phyloP scores from a whole-genome alignment of 345 rosid genomes.

The Triadica sebifera region DNA sequence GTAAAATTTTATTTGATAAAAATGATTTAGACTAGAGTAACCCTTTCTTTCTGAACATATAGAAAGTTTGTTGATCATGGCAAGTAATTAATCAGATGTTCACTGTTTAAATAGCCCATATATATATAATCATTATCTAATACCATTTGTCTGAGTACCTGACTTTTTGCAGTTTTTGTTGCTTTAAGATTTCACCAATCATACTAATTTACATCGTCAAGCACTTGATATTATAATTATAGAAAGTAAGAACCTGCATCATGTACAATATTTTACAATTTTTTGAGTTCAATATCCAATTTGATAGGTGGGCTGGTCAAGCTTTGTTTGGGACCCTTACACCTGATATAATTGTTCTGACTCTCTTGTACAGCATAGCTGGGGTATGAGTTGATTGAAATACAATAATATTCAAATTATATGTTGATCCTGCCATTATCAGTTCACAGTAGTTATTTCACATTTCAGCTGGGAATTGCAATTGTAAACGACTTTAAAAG shows the following conservation, averaged over 20 bases:
- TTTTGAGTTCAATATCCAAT: constrained; percentile 9
- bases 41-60: not conserved
- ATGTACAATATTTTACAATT: not conserved
- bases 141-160: not conserved
- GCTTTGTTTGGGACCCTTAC: constrained; percentile 96
- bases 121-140: not conserved
- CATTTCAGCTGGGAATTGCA: constrained; percentile 78
- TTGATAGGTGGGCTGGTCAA: constrained; percentile 98
- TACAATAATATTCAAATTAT: not conserved
- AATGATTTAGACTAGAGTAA: constrained; percentile 3
- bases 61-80: not conserved
- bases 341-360: constrained; percentile 84
- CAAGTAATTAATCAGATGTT: not conserved
- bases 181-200: not conserved
- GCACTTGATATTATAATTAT: not conserved
- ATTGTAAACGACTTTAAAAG: constrained; percentile 98
- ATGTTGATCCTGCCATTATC: not conserved
- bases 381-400: constrained; percentile 51
- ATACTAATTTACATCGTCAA: not conserved
- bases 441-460: constrained; percentile 19
- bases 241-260: not conserved
- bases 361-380: constrained; percentile 92
- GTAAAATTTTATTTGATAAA: not conserved
- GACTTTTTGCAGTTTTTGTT: not conserved
- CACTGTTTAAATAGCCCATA: not conserved